Conservation (phyloP, 306 rosid genomes). For the Lagenaria siceraria region DNA sequence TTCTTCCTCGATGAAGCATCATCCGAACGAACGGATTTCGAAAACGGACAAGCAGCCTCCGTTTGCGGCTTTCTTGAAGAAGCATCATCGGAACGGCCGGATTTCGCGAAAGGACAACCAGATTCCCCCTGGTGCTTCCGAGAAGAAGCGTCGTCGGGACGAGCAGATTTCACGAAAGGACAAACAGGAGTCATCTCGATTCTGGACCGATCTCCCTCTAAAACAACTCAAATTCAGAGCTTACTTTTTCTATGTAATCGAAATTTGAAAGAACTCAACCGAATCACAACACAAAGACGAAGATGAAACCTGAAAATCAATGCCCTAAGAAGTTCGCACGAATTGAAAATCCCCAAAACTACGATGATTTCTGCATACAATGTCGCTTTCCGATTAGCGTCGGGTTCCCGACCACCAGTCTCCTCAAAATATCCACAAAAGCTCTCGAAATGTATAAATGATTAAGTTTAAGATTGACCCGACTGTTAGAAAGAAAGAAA, state of each 20-base stretch:
- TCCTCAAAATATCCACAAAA: neutral
- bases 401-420: neutral
- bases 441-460: neutral
- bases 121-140: slow-evolving; percentile 10
- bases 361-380: neutral
- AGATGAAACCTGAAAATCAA: neutral
- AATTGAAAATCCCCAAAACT: neutral
- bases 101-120: slow-evolving; percentile 85
- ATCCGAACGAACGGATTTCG: neutral
- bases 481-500: neutral
- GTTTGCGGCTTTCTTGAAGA: slow-evolving; percentile 14
- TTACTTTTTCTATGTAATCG: neutral
- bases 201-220: slow-evolving; percentile 11
- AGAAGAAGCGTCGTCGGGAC: slow-evolving; percentile 50
- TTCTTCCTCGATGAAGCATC: neutral
- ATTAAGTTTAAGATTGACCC: neutral
- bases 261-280: neutral
- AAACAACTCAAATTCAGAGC: neutral
- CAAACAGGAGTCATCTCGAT: slow-evolving; percentile 63
- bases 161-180: slow-evolving; percentile 80
- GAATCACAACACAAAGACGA: neutral
- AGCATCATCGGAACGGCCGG: slow-evolving; percentile 60
- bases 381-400: neutral
- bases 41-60: slow-evolving; percentile 1
- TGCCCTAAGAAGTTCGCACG: neutral